Base-by-base conservation (phyloP, 169 alveolate genomes). In the Plasmodium berghei region DNA sequence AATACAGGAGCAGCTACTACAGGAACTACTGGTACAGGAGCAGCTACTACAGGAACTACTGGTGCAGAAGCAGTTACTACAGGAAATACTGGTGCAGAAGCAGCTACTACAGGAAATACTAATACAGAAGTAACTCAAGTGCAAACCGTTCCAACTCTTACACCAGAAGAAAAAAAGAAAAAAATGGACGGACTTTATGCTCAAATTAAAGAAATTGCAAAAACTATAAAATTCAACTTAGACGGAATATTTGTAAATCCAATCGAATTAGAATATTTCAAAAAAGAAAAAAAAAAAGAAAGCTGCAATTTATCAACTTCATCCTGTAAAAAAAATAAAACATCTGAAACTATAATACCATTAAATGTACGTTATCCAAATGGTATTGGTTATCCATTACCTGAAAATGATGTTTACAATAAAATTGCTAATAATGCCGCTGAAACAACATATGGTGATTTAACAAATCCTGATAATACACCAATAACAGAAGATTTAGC, bases 251-350 rank as follows among this genome's bases (percentile, higher is more conserved):
- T 77, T 58, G 52, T 69, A 5, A 59, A 77, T 45, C 42, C 77
- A 10, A 22, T 46, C 20, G 89, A 77, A 64, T 77, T 64, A 24
- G 89, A 77, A n/a, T 77, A 63, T 10, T 77, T 63, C 49, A 46
- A 63, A 69, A 62, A 75, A 70, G 89, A 77, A 58, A 77, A 77
- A 59, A 58, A n/a, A 46, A 77, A 77, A 40, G 18, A 46, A 26
- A n/a, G 49, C 0, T 34, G 26, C 1, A 59, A 28, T 9, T 18
- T 10, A 34, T 9, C 71, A 62, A 12, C 14, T 20, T 26, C 66
- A 9, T 34, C 16, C 45, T 12, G 48, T 8, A 6, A 42, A 8
- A 1, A 16, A n/a, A 9, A 26, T 6, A 42, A 22, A 16, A 0
- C 49, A 46, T 26, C 16, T 4, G 18, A 28, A 1, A 16, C 9